These are phyloP conservation scores for Pseudocercospora pini-densiflorae DNA, from an alignment of 2,329 filamentous ascomycete genomes.

Conservation along the genomic window DNA sequence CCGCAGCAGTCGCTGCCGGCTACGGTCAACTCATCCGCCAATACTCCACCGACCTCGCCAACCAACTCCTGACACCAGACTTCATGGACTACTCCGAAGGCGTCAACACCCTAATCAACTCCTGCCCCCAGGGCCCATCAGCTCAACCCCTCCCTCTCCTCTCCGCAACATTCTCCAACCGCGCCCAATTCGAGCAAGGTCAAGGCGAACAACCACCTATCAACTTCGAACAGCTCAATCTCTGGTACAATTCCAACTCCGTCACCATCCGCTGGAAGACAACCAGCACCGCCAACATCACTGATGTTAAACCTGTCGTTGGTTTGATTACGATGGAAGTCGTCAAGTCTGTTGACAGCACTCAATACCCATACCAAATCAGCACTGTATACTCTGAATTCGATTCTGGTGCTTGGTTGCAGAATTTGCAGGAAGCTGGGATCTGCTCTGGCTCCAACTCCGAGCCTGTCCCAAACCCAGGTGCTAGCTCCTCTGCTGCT, in stretches of 20 bases:
- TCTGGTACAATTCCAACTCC: slow-evolving; percentile 37
- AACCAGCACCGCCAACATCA: slow-evolving; percentile 36
- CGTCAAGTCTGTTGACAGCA: slow-evolving; percentile 11
- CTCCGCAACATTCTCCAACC: slow-evolving; percentile 35
- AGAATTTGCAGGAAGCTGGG: slow-evolving; percentile 35
- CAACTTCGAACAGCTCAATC: slow-evolving; percentile 37
- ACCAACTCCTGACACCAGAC: slow-evolving; percentile 30
- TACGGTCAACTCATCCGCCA: slow-evolving; percentile 37
- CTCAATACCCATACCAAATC: slow-evolving; percentile 34
- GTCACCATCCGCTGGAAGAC: slow-evolving; percentile 39
- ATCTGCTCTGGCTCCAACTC: slow-evolving; percentile 24
- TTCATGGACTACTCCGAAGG: slow-evolving; percentile 41
- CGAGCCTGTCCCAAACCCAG: background rate
- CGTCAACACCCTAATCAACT: slow-evolving; percentile 42
- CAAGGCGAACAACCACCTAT: slow-evolving; percentile 39
- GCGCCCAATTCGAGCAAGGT: slow-evolving; percentile 34
- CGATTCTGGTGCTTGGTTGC: slow-evolving; percentile 40
- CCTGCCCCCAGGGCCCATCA: slow-evolving; percentile 35
- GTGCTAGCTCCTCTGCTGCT: background rate
- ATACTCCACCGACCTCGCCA: slow-evolving; percentile 34
- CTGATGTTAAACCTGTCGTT: slow-evolving; percentile 34
- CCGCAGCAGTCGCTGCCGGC: slow-evolving; percentile 34
- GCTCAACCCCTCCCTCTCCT: slow-evolving; percentile 29
- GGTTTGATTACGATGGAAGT: slow-evolving; percentile 36
- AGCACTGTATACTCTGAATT: slow-evolving; percentile 39